Conservation (phyloP, 2,329 filamentous ascomycete species). For the Calonectria henricotiae region DNA sequence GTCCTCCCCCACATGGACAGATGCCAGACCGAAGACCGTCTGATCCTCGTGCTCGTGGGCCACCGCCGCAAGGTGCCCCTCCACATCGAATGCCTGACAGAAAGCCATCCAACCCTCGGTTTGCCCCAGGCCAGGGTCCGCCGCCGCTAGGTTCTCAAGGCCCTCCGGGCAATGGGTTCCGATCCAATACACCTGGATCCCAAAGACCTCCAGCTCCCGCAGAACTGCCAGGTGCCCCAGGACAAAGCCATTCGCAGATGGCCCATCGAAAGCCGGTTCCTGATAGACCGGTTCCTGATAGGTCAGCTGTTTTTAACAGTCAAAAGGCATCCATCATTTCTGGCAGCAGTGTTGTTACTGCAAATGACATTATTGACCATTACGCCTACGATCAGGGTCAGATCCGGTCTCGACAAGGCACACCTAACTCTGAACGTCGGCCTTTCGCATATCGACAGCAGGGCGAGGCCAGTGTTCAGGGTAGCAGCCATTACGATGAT, state of each 20-base stretch:
- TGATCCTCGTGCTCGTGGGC: constrained; percentile 44
- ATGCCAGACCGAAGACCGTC: constrained; percentile 43
- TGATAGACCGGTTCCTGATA: constrained; percentile 45
- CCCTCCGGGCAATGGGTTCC: constrained; percentile 45
- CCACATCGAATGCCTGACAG: constrained; percentile 11
- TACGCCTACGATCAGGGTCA: constrained; percentile 56
- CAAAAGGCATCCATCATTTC: constrained; percentile 49
- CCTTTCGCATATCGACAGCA: constrained; percentile 51
- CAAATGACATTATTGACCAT: constrained; percentile 61
- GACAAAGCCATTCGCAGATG: constrained; percentile 32
- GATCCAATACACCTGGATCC: constrained; percentile 45
- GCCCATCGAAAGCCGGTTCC: constrained; percentile 55
- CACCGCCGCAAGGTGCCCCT: constrained; percentile 40
- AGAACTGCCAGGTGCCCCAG: background rate
- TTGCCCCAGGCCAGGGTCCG: constrained; percentile 37
- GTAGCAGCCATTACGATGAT: constrained; percentile 73
- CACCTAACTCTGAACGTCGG: constrained; percentile 44
- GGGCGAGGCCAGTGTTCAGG: constrained; percentile 53
- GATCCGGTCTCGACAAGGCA: constrained; percentile 44
- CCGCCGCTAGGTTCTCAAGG: constrained; percentile 44
- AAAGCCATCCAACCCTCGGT: constrained; percentile 23
- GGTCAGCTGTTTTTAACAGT: constrained; percentile 45
- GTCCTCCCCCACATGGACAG: constrained; percentile 42
- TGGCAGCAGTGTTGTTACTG: constrained; percentile 53
- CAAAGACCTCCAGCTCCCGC: constrained; percentile 31